Evolutionary conservation across 2,329 filamentous ascomycete species (phyloP), one percentile per base, ranked within the genome.

Genomic region (Penicillium sp.): DNA sequence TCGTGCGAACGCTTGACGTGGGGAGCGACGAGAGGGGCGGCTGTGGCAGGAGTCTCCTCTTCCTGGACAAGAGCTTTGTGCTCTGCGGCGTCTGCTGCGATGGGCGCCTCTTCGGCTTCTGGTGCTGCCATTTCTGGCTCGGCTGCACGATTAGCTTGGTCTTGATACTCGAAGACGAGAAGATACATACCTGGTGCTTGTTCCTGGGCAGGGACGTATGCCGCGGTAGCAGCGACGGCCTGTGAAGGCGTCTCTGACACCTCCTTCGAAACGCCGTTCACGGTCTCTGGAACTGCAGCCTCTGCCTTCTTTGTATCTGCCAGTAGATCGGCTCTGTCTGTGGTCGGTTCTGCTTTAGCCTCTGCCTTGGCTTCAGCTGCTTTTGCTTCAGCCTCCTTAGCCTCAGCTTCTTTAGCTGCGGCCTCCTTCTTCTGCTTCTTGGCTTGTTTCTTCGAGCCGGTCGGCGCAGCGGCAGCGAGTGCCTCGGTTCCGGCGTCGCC

Each of bases 1-100:
- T 73, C 70, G 51, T 72, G 69, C n/a, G 71, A 68, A 23, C 71
- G 69, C 66, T 73, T 73, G 33, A 58, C 47, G 42, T 71, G 68
- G 9, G 60, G 18, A 11, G 43, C 52, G 11, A 46, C 51, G 16
- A 47, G 38, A 49, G 55, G 48, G 59, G 35, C 46, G 62, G 62
- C 40, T 53, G 61, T 18, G 60, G 38, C 60, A 20, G 59, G 45
- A 6, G 35, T 35, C 24, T 60, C 60, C 7, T 60, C 30, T 20
- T 38, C 38, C 21, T 48, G 46, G 46, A 33, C 24, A 8, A 21
- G 5, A 30, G 28, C 40, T 55, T 40, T 30, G 43, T 20, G 16
- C 33, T 38, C 26, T 11, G 26, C 28, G 9, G 7, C 46, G 5
- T 16, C 26, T 33, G 18, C 45, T 8, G 24, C 35, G 35, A 28